Evolutionary conservation across 305 asterid genomes (phyloP).

Genomic region (Fraxinus sp.): DNA sequence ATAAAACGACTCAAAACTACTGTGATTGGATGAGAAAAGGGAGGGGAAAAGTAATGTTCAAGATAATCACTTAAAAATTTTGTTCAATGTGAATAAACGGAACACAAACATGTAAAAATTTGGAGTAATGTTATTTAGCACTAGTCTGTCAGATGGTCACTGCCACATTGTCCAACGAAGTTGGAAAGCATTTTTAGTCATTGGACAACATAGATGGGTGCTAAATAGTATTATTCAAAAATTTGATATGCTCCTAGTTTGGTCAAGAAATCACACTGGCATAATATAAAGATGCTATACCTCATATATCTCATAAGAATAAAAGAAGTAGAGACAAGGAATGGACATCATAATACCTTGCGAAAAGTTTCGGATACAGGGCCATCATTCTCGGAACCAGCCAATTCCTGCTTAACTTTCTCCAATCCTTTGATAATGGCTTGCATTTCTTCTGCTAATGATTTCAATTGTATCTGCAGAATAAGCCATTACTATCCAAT

Average conservation of each 20-base stretch:
- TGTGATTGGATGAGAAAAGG: background rate
- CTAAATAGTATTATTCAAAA: background rate
- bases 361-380: constrained; percentile 67
- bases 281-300: background rate
- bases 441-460: constrained; percentile 97
- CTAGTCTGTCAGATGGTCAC: background rate
- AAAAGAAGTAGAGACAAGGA: constrained; percentile 5
- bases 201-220: background rate
- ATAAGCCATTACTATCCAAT: constrained; percentile 13
- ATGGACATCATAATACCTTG: constrained; percentile 49
- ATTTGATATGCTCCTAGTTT: background rate
- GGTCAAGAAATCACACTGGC: background rate
- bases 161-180: background rate
- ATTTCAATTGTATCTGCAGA: constrained; percentile 83
- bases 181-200: background rate
- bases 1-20: background rate
- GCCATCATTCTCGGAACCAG: constrained; percentile 84
- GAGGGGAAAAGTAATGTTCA: background rate
- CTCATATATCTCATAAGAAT: background rate
- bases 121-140: background rate
- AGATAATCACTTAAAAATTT: background rate
- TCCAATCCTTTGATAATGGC: constrained; percentile 86
- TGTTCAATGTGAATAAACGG: background rate
- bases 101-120: background rate
- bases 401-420: constrained; percentile 87